Evolutionary conservation across 2,329 filamentous ascomycete genomes (phyloP).

Genomic region (Corinectria fuckeliana): DNA sequence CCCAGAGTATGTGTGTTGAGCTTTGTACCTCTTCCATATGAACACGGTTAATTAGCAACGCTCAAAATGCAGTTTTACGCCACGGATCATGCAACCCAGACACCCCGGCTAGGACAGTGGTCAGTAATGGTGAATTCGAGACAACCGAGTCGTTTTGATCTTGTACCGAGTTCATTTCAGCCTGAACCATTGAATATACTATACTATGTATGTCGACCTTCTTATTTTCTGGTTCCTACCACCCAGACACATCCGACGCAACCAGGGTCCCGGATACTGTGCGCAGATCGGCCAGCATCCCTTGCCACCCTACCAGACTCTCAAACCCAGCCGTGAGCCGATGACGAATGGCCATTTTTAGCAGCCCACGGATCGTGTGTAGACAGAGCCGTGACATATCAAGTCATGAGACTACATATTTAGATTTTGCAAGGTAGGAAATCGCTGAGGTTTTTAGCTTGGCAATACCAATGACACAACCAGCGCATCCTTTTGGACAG

Average conservation of each 20-base stretch:
- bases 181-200: no score
- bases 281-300: constrained; percentile 38
- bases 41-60: background rate
- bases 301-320: constrained; percentile 27
- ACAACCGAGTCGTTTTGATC: background rate
- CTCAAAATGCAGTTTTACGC: background rate
- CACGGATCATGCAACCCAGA: background rate
- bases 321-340: constrained; percentile 22
- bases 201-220: background rate
- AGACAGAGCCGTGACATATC: constrained; percentile 12
- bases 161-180: background rate
- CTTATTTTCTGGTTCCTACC: constrained; percentile 25
- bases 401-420: constrained; percentile 15
- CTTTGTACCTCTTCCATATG: background rate
- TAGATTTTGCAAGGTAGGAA: constrained; percentile 21
- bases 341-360: constrained; percentile 32
- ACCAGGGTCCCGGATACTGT: constrained; percentile 36
- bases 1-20: background rate
- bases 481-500: constrained; percentile 37
- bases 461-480: constrained; percentile 40
- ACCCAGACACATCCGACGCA: constrained; percentile 31
- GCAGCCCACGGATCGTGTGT: background rate
- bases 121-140: background rate
- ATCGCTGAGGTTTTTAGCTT: constrained; percentile 19
- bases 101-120: background rate